Evolutionary conservation across 805 yeast species (phyloP), one percentile per base, ranked within the genome.

Genomic region (Nakazawaea ambrosiae): DNA sequence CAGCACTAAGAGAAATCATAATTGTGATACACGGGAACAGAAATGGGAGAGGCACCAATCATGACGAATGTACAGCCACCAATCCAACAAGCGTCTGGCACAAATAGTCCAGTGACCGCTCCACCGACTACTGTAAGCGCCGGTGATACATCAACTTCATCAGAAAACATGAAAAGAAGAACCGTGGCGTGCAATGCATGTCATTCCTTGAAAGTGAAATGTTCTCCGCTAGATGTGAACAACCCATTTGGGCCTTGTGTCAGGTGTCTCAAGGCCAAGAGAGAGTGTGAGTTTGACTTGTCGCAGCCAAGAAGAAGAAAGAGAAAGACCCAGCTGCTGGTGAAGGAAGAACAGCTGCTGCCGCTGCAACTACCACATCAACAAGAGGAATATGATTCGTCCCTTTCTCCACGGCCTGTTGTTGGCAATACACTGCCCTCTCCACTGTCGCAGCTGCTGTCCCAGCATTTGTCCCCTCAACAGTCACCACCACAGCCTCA

Each of bases 121-220:
- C n/a, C n/a, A n/a, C n/a, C n/a, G n/a, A n/a, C n/a, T n/a, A n/a
- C n/a, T n/a, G n/a, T n/a, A n/a, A n/a, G n/a, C n/a, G n/a, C n/a
- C n/a, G n/a, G n/a, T n/a, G n/a, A n/a, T n/a, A n/a, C n/a, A n/a
- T n/a, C n/a, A n/a, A n/a, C n/a, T n/a, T n/a, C n/a, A n/a, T n/a
- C n/a, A n/a, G n/a, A n/a, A n/a, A n/a, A 26, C 28, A 26, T 8
- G 14, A 26, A 26, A 14, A 51, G 77, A 39, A 49, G 78, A 34
- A 57, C 79, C 0, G 76, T 73, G 11, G 84, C 84, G 2, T 78
- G 85, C 54, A 75, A 71, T 45, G 64, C 75, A n/a, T 88, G 97
- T 53, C 95, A 90, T 49, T 55, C 83, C 0, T 66, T 86, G 35
- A 88, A 88, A 52, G 96, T 88, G 24, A 77, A 81, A 48, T 88